Evolutionary conservation across 1,284 basidiomycete species (phyloP), one percentile per base, ranked within the genome.

Genomic region (Pascua guehoae): DNA sequence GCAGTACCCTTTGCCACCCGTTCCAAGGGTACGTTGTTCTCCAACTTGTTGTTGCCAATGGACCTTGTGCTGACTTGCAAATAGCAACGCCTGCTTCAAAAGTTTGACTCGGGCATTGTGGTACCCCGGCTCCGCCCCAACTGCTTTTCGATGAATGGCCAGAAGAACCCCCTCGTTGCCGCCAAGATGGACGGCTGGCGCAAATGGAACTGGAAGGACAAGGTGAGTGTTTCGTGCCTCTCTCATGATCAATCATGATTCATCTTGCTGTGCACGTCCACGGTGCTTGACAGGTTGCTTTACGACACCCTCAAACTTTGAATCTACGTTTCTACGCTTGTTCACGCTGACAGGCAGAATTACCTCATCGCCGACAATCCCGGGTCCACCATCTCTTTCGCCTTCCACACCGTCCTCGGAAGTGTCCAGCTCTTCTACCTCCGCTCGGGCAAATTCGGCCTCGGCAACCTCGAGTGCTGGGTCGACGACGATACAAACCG

Each of bases 391-490:
- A 63, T 76, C 51, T 58, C 63, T 9, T 69, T 74, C 49, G 61
- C 64, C 14, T 65, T 74, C 45, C 47, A 58, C 8, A 47, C 70
- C 11, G 47, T 40, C 12, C 14, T n/a, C 4, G 71, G 72, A 7
- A 56, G 51, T 11, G 64, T 77, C 17, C 55, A 70, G 47, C 53
- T 77, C 36, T 66, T 70, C 53, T 73, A 70, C 53, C 67, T 71
- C 10, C 63, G 70, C 32, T 72, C 51, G 24, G 17, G 12, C 17
- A 62, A 17, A 12, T 72, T 70, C 39, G 63, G 65, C 9, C 60
- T 75, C 4, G 73, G 75, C 5, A 64, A 57, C 14, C 62, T 65
- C 18, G 54, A 53, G 12, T 75, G 75, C 58, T 74, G 72, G 71
- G 66, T 75, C 10, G 73, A 76, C 53, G 66, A 70, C 40, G 63